phyloP scores from a whole-genome alignment of 805 yeast species.

The Candida tibetensis region DNA sequence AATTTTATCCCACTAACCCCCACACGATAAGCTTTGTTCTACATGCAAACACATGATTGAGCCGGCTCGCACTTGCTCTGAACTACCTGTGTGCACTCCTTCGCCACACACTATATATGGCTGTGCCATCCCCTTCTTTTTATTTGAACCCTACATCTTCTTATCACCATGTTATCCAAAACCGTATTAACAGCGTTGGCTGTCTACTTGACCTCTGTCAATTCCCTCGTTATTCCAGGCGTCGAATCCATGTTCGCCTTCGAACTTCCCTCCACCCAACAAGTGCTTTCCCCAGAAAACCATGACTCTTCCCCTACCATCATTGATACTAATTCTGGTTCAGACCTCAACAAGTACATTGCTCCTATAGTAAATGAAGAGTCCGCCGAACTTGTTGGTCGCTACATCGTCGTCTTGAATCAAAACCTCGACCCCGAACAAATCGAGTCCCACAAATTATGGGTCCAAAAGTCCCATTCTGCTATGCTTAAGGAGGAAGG shows the following conservation, averaged over 20 bases:
- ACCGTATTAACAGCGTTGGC: slow-evolving; percentile 4
- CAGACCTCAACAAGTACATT: background rate
- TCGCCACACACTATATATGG: background rate
- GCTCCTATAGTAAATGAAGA: slow-evolving; percentile 8
- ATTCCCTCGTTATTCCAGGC: slow-evolving; percentile 10
- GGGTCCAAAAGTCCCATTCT: slow-evolving; percentile 6
- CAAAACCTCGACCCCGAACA: slow-evolving; percentile 5
- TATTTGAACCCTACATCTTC: background rate
- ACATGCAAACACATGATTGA: no score
- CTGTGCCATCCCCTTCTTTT: no score
- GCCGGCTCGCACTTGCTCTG: no score
- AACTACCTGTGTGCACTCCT: background rate
- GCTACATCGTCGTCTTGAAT: slow-evolving; percentile 13
- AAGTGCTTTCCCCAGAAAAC: slow-evolving; percentile 1
- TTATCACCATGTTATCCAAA: slow-evolving; percentile 3
- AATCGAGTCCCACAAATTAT: slow-evolving; percentile 6
- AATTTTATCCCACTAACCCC: no score
- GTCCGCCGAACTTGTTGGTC: slow-evolving; percentile 6
- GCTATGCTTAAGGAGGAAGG: slow-evolving; percentile 14
- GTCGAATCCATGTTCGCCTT: slow-evolving; percentile 9
- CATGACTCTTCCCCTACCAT: background rate
- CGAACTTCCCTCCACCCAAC: background rate
- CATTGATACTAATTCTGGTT: background rate
- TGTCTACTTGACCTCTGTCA: slow-evolving; percentile 4
- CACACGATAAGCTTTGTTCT: no score